A percentile compares a stretch with the other conserved stretches of the same genome.
These are phyloP conservation scores for Chlorella sp. DNA, from an alignment of 139 green algal genomes.

Conservation along the genomic window DNA sequence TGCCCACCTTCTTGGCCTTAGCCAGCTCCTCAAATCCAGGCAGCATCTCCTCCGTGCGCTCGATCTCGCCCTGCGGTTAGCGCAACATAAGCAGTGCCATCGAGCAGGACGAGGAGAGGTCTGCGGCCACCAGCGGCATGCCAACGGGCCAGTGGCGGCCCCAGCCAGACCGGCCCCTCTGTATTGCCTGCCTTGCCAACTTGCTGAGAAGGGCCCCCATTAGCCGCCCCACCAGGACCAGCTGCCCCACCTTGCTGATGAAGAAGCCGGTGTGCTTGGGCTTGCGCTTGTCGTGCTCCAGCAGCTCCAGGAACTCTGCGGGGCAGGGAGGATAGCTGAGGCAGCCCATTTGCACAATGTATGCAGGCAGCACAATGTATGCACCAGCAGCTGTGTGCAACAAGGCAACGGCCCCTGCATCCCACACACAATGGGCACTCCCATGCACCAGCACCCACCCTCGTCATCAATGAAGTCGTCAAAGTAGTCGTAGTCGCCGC, in stretches of 20 bases:
- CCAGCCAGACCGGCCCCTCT: too few relatives aligned
- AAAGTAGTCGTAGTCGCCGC: conserved; percentile 31
- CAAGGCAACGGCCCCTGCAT: background rate
- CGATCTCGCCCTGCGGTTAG: conserved; percentile 51
- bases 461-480: conserved; percentile 50
- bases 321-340: too few relatives aligned
- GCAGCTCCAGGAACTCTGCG: conserved; percentile 53
- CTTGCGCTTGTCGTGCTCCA: conserved; percentile 40
- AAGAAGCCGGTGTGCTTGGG: conserved; percentile 62
- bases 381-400: background rate
- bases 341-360: too few relatives aligned
- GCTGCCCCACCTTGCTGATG: conserved; percentile 49
- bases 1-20: background rate
- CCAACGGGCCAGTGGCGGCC: too few relatives aligned
- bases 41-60: conserved; percentile 38
- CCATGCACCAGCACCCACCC: background rate
- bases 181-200: too few relatives aligned
- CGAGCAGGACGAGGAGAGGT: background rate
- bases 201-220: too few relatives aligned
- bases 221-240: too few relatives aligned
- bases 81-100: too few relatives aligned
- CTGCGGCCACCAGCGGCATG: background rate
- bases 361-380: too few relatives aligned
- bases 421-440: background rate
- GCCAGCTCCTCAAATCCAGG: conserved; percentile 22